Conservation (phyloP, 345 rosid species). For the Turnera subulata region DNA sequence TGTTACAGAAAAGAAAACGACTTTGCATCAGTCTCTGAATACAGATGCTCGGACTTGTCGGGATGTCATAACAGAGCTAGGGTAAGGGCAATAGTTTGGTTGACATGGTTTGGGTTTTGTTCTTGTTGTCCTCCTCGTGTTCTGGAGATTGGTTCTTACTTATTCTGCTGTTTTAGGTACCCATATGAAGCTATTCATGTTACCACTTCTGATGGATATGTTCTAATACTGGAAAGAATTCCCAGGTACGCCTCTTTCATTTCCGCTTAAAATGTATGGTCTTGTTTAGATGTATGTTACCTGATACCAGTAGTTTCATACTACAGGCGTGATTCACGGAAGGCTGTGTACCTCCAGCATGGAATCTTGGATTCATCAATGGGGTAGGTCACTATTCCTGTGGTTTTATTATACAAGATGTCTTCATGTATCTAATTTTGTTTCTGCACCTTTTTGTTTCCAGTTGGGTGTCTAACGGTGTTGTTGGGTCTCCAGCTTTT, state of each 20-base stretch:
- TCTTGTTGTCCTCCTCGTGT: conserved; percentile 1
- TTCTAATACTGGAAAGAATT: conserved; percentile 89
- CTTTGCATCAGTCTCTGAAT: conserved; percentile 60
- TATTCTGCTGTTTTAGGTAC: conserved; percentile 47
- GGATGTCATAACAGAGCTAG: conserved; percentile 95
- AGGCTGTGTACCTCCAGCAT: conserved; percentile 88
- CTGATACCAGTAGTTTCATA: conserved; percentile 23
- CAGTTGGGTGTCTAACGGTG: conserved; percentile 96
- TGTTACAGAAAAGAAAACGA: conserved; percentile 43
- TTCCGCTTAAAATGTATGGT: conserved; percentile 6
- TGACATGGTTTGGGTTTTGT: background rate
- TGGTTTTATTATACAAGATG: background rate
- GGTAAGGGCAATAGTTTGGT: conserved; percentile 45
- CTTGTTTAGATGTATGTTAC: conserved; percentile 16
- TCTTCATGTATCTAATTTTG: background rate
- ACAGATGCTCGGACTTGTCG: conserved; percentile 91
- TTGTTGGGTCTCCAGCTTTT: conserved; percentile 98
- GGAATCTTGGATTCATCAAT: conserved; percentile 91
- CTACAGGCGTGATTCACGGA: conserved; percentile 83
- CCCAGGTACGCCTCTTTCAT: conserved; percentile 58
- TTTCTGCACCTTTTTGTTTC: background rate
- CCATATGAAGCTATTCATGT: conserved; percentile 94
- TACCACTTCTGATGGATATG: conserved; percentile 87
- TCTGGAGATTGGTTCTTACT: conserved; percentile 1
- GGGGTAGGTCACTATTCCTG: conserved; percentile 58